A percentile compares a stretch with the other conserved stretches of the same genome.
These are phyloP conservation scores for Claviceps sp. DNA, from an alignment of 2,329 filamentous ascomycete species.

Conservation along the genomic window DNA sequence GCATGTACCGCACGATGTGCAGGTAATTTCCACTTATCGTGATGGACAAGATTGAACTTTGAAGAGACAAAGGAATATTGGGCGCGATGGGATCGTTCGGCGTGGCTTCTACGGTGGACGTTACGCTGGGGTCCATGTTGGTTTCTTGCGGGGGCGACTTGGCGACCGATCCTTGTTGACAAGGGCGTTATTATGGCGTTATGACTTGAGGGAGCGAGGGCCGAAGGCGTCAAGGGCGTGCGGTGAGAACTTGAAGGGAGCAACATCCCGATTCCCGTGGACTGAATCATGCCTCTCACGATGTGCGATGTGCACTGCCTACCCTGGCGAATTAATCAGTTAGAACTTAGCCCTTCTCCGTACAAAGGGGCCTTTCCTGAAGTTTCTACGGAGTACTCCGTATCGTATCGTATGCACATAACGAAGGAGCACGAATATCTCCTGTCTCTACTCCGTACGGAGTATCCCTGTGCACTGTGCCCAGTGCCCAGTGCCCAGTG, in stretches of 20 bases:
- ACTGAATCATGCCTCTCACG: too few species aligned
- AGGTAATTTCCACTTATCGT: background rate
- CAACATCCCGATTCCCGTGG: too few species aligned
- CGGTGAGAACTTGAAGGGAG: background rate
- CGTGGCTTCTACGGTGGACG: background rate
- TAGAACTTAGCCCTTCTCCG: background rate
- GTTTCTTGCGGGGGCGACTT: background rate
- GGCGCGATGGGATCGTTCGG: background rate
- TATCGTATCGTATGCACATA: too few species aligned
- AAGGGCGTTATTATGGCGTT: background rate
- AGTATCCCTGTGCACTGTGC: too few species aligned
- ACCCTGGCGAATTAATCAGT: background rate
- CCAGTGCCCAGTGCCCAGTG: too few species aligned
- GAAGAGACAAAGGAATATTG: background rate
- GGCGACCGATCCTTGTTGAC: background rate
- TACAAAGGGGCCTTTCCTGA: background rate
- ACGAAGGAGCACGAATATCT: too few species aligned
- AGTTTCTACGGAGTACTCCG: background rate
- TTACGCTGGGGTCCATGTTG: background rate
- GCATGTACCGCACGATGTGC: too few species aligned
- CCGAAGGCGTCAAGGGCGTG: background rate
- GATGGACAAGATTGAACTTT: background rate
- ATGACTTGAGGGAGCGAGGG: too few species aligned
- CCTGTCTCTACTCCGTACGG: too few species aligned
- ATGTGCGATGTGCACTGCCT: background rate